Base-by-base conservation (phyloP, 2,329 filamentous ascomycete genomes). In the Pseudocercospora ulei region DNA sequence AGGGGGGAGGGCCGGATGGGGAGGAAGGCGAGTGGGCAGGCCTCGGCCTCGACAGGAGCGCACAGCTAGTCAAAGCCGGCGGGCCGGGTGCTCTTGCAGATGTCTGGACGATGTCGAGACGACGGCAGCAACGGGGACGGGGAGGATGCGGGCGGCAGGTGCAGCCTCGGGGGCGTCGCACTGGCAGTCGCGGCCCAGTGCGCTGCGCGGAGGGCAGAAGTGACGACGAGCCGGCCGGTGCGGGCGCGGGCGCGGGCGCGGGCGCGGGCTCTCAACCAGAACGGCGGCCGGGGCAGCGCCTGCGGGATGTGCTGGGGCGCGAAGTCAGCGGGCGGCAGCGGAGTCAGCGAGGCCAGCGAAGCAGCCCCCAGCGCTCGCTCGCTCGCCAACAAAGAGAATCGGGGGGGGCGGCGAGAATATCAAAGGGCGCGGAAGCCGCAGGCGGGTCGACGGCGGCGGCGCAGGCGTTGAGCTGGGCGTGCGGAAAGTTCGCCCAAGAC, bases 41-140 rank as follows among this genome's bases (percentile, higher is more conserved):
- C 27, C 20, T 25, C 44, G 38, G 52, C 43, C 43, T 44, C 48
- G 50, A 52, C 44, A 29, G 35, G 41, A 47, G 41, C 43, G 50
- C 53, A 53, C 60, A 63, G 60, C 62, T 63, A 64, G 54, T 60
- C 25, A 56, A 57, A 54, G 54, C 55, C 52, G 54, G 45, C 43
- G 30, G 24, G 36, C 39, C 30, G 33, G 19, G 27, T 30, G n/a
- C n/a, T n/a, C n/a, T n/a, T n/a, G n/a, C n/a, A n/a, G n/a, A n/a
- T n/a, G n/a, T n/a, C n/a, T n/a, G n/a, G n/a, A n/a, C n/a, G n/a
- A n/a, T n/a, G n/a, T n/a, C n/a, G n/a, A n/a, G n/a, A n/a, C 13
- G 1, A 17, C 14, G 27, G 29, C 29, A 33, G n/a, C 29, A 33
- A 19, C 11, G 12, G 19, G 19, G 26, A 16, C 19, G 5, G 31